Conservation (phyloP, 768 basidiomycete species). For the Rhodotorula kratochvilovae region DNA sequence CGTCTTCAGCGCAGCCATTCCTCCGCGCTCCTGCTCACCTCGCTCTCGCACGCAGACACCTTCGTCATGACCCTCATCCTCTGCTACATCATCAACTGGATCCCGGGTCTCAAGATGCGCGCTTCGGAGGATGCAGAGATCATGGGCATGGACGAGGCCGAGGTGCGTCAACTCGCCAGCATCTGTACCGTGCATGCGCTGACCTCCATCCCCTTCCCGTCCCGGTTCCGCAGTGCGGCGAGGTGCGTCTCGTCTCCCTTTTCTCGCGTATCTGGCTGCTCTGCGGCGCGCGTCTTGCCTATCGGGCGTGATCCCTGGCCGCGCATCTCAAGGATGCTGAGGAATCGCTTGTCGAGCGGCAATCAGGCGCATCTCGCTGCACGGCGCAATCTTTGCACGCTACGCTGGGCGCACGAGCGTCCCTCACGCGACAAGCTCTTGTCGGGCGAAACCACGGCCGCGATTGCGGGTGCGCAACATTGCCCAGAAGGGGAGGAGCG, state of each 20-base stretch:
- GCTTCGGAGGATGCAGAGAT: conserved; percentile 52
- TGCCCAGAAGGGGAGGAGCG: background rate
- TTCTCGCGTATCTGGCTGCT: background rate
- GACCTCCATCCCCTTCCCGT: too few relatives aligned
- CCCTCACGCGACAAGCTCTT: background rate
- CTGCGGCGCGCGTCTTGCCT: background rate
- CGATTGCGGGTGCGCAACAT: too few relatives aligned
- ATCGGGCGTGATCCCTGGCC: background rate
- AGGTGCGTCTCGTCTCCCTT: conserved; percentile 45
- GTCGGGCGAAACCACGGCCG: too few relatives aligned
- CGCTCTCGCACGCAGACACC: conserved; percentile 44
- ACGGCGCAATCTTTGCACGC: background rate
- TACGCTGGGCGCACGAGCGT: too few relatives aligned
- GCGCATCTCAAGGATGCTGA: background rate
- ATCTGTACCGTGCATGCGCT: too few relatives aligned
- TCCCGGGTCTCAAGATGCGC: conserved; percentile 61
- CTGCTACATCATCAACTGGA: conserved; percentile 57
- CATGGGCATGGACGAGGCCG: conserved; percentile 80
- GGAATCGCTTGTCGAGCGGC: too few relatives aligned
- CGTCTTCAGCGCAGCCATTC: background rate
- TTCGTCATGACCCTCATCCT: conserved; percentile 52
- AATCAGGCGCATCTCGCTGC: too few relatives aligned
- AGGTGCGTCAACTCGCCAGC: too few relatives aligned
- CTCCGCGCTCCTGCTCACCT: background rate
- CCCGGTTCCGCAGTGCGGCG: too few relatives aligned